Evolutionary conservation across 768 basidiomycete genomes (phyloP), one percentile per base, ranked within the genome.

Genomic region (Lactarius psammicola): DNA sequence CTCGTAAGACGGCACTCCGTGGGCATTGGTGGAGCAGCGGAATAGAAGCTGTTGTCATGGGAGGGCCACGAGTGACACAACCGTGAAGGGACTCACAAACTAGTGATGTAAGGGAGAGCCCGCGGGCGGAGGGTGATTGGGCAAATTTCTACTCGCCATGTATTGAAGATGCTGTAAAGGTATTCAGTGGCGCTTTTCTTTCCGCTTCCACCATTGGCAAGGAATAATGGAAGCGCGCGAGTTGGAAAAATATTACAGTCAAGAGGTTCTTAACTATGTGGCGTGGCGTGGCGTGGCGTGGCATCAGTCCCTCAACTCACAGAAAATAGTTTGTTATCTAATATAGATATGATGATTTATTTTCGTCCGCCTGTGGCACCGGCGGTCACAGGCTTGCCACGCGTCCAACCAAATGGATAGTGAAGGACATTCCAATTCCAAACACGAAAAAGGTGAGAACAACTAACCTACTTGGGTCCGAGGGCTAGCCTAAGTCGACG

Each of bases 121-220:
- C 44, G 62, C 51, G 28, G 61, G 56, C 51, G 23, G 61, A 62
- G 46, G 65, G 65, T 67, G 54, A 53, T 63, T 56, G 51, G 9
- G 33, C 51, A 15, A 8, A 56, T 46, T 31, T 31, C 23, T 30
- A 54, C 46, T 58, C n/a, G 40, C 56, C 63, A 56, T 20, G 38
- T 10, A 65, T 51, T 56, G 36, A 61, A 30, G 53, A 26, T 62
- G 26, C 57, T 58, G 10, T 65, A 60, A 87, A 87, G 79, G 70
- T 77, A 82, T 71, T 68, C 73, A 18, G 75, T 73, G 40, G 81
- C 79, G 3, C 75, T 80, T 44, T 83, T 6, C 31, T 33, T 33
- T 33, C 86, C 42, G 82, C 84, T 18, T 82, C 88, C 68, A 82
- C 85, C 70, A 79, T 82, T 7, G 78, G 80, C 11, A 23, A 1